phyloP scores from a whole-genome alignment of 1,284 basidiomycete species.

The Thecaphora thlaspeos region DNA sequence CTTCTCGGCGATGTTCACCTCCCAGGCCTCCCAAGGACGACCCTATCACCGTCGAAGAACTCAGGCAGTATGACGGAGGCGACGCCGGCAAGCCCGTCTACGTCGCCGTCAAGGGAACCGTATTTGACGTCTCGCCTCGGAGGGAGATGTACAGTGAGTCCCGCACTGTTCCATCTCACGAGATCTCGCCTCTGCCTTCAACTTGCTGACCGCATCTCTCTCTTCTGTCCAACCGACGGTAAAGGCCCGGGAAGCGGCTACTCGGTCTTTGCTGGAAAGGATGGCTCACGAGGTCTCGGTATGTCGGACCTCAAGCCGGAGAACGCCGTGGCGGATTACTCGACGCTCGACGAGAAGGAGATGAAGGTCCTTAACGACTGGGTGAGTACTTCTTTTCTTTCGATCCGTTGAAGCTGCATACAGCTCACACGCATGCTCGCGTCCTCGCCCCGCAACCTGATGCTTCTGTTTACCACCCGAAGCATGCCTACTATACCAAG shows the following conservation, averaged over 20 bases:
- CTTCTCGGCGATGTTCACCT: constrained; percentile 45
- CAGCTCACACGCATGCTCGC: too few relatives aligned
- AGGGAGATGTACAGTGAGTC: constrained; percentile 76
- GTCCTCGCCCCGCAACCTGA: too few relatives aligned
- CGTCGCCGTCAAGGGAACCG: constrained; percentile 81
- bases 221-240: too few relatives aligned
- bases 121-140: constrained; percentile 78
- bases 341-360: constrained; percentile 71
- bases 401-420: not conserved
- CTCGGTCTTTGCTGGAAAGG: constrained; percentile 74
- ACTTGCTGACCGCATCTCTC: not conserved
- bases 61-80: constrained; percentile 71
- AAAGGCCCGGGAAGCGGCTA: constrained; percentile 51
- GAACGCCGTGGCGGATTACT: constrained; percentile 87
- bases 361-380: constrained; percentile 85
- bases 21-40: constrained; percentile 75
- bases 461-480: too few relatives aligned
- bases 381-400: constrained; percentile 56
- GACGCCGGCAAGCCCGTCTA: constrained; percentile 71
- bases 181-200: too few relatives aligned
- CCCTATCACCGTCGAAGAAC: constrained; percentile 69
- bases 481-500: constrained; percentile 53
- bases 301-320: constrained; percentile 80
- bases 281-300: constrained; percentile 64
- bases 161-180: too few relatives aligned